phyloP scores from a whole-genome alignment of 768 basidiomycete species.

The Calocybe gangraenosa region DNA sequence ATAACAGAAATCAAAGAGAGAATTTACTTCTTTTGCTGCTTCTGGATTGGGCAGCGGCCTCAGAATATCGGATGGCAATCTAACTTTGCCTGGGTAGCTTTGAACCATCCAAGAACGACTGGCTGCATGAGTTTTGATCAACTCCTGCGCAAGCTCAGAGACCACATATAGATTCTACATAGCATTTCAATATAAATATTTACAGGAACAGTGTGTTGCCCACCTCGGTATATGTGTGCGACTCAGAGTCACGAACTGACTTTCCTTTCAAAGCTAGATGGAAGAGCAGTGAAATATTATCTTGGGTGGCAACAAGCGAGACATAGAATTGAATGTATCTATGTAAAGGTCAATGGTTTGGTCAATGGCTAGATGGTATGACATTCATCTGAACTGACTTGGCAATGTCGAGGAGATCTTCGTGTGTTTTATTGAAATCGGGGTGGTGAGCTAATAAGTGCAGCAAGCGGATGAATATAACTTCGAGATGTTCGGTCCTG shows the following conservation, averaged over 20 bases:
- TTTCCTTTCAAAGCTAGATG: slow-evolving; percentile 81
- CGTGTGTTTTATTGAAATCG: slow-evolving; percentile 69
- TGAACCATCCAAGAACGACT: slow-evolving; percentile 69
- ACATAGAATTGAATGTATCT: slow-evolving; percentile 92
- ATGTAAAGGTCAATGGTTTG: slow-evolving; percentile 1
- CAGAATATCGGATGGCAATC: slow-evolving; percentile 80
- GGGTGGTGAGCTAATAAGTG: slow-evolving; percentile 93
- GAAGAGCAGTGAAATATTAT: slow-evolving; percentile 82
- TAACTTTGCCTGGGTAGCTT: slow-evolving; percentile 77
- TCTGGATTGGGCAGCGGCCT: slow-evolving; percentile 64
- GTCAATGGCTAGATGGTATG: neutral
- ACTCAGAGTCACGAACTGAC: slow-evolving; percentile 78
- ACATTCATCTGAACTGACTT: slow-evolving; percentile 51
- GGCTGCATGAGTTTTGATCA: slow-evolving; percentile 71
- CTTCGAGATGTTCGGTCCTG: slow-evolving; percentile 68
- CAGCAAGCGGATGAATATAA: slow-evolving; percentile 80
- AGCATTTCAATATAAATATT: slow-evolving; percentile 1
- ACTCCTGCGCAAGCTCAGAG: slow-evolving; percentile 84
- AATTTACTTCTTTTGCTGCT: slow-evolving; percentile 54
- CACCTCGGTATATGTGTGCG: slow-evolving; percentile 68
- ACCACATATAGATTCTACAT: slow-evolving; percentile 80
- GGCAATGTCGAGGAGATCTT: slow-evolving; percentile 72
- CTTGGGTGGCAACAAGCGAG: slow-evolving; percentile 67
- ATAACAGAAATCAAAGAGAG: neutral
- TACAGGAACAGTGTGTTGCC: slow-evolving; percentile 5